Evolutionary conservation across 2,329 filamentous ascomycete species (phyloP).

Genomic region (Penicillium olsonii): DNA sequence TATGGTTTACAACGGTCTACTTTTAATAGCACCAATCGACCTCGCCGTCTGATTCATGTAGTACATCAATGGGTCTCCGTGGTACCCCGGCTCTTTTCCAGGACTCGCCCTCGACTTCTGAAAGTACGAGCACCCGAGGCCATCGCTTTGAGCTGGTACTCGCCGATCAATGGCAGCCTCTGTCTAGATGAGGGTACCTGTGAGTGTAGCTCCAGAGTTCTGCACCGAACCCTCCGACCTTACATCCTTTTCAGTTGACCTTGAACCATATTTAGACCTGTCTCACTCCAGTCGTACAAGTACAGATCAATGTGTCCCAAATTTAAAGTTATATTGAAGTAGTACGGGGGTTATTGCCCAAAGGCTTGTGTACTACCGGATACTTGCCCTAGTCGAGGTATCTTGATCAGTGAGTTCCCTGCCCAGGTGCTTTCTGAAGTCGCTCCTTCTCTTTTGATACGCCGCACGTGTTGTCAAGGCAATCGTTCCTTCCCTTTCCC

Average conservation of each 20-base stretch:
- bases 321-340: constrained; percentile 7
- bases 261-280: neutral
- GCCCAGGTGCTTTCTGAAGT: too few species aligned
- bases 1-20: neutral
- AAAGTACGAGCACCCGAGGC: neutral
- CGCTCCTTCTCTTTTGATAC: constrained; percentile 1
- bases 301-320: neutral
- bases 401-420: too few species aligned
- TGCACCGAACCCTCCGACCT: constrained; percentile 2
- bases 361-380: neutral
- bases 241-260: neutral
- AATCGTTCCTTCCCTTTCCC: constrained; percentile 8
- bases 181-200: neutral
- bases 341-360: neutral
- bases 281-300: constrained; percentile 6
- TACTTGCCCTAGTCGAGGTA: too few species aligned
- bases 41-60: neutral
- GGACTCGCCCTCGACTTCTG: neutral
- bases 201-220: neutral
- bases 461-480: neutral
- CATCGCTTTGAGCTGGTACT: neutral
- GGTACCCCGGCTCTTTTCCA: neutral
- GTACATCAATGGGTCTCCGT: neutral
- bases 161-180: neutral
- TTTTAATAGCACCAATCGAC: neutral